Evolutionary conservation across 2,329 filamentous ascomycete genomes (phyloP), one percentile per base, ranked within the genome.

Genomic region (Tolypocladium ophioglossoides): DNA sequence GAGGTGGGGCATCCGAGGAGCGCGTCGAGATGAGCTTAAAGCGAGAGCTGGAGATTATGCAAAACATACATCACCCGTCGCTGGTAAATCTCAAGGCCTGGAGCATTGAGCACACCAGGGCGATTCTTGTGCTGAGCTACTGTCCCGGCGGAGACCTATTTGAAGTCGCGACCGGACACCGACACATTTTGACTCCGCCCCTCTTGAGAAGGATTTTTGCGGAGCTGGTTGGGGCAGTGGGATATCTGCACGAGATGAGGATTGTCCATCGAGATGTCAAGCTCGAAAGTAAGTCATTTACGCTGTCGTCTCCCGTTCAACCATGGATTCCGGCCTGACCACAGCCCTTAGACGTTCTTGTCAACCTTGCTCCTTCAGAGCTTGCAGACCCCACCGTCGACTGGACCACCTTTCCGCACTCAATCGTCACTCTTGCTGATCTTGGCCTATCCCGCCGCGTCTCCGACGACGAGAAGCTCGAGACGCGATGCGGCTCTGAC

Each of bases 261-360:
- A 96, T 99, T 66, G 92, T 97, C 53, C 94, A 99, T 68, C 84
- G 94, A 56, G 94, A 99, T 70, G 95, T 99, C 71, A 99, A 99
- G 73, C 84, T 99, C 56, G 94, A 99, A 77, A 81, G 89, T 94
- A 79, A 72, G 85, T 77, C 34, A 51, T 11, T 24, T 1, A 9
- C 12, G 9, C 6, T 22, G 16, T 22, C 20, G 5, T 12, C 27
- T 18, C 50, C 24, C 11, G 1, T 9, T 22, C 16, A 20, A 11
- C 9, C 32, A 16, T 16, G 30, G 16, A 44, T 56, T 53, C 55
- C 54, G 14, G 53, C 47, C 53, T 41, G 44, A n/a, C n/a, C 50
- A 20, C 18, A 3, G 51, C 40, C 30, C 10, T 2, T 65, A 95
- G 90, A 97, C 69, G 89, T 96, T 44, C 84, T 99, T 34, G 87